Base-by-base conservation (phyloP, 2,329 filamentous ascomycete species). In the Capronia coronata region DNA sequence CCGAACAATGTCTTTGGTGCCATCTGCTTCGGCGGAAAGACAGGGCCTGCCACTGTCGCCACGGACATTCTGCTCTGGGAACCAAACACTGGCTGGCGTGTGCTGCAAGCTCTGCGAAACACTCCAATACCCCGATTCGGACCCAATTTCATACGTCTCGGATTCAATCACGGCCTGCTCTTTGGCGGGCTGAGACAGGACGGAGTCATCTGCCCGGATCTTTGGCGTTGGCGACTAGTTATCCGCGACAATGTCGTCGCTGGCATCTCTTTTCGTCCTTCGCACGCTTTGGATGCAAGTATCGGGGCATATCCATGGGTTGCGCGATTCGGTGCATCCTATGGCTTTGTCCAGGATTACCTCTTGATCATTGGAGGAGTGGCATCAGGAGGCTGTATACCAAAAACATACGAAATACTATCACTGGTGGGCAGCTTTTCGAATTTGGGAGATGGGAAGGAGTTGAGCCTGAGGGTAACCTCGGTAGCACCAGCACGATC, bases 151-250 rank as follows among this genome's bases (percentile, higher is more conserved):
- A 59, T 57, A 29, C 65, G 56, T 35, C 60, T 67, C 18, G 65
- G 65, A 37, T 61, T 55, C 3, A 75, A 74, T 48, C 59, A 66
- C 35, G 89, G 89, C 1, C 64, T 91, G 1, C 58, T 93, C 1
- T 72, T 79, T 14, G 89, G 89, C 16, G 90, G 90, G 0, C 82
- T 94, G 61, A 72, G 74, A 22, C 68, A 68, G 35, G 75, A 83
- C 62, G 86, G 84, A 2, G 70, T 75, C 6, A 71, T 94, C 11
- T 68, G 80, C 18, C 69, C 76, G 34, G 78, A 83, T 49, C 70
- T 82, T n/a, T 83, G 84, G 71, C 68, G 71, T 39, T 94, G 87
- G 86, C 70, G 67, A 37, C 62, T 84, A 38, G 67, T 71, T 29
- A 62, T 67, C 14, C 63, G 65, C 11, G 61, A 65, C 37, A 48